These are phyloP conservation scores for Taphrina populina DNA, from an alignment of 1,139 yeast species.

Conservation along the genomic window DNA sequence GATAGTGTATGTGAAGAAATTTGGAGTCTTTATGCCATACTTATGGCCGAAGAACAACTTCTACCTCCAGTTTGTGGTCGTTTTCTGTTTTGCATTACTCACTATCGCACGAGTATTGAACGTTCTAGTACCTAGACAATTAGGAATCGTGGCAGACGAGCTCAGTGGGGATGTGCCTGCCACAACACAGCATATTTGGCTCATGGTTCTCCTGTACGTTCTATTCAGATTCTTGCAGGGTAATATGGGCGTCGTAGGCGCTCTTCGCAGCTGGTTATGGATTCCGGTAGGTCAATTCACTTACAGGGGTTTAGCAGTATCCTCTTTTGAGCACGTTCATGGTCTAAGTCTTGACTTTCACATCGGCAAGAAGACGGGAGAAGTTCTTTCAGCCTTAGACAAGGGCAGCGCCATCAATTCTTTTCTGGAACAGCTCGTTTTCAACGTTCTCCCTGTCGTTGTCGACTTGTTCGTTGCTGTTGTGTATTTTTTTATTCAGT, in stretches of 20 bases:
- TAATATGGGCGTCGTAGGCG: slow-evolving; percentile 78
- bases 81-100: slow-evolving; percentile 52
- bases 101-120: slow-evolving; percentile 37
- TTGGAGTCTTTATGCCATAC: slow-evolving; percentile 50
- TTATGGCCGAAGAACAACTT: slow-evolving; percentile 81
- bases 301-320: slow-evolving; percentile 82
- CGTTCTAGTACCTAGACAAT: slow-evolving; percentile 39
- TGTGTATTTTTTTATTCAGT: slow-evolving; percentile 88
- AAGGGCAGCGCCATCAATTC: slow-evolving; percentile 94
- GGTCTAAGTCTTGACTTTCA: slow-evolving; percentile 87
- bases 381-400: slow-evolving; percentile 89
- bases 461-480: slow-evolving; percentile 71
- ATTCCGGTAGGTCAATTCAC: slow-evolving; percentile 95
- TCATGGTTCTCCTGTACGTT: slow-evolving; percentile 87
- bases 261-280: slow-evolving; percentile 86
- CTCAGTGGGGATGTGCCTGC: slow-evolving; percentile 34
- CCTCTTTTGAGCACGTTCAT: slow-evolving; percentile 78
- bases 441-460: slow-evolving; percentile 81
- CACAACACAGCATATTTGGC: slow-evolving; percentile 56
- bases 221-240: slow-evolving; percentile 54
- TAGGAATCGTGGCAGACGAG: slow-evolving; percentile 38
- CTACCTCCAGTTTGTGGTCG: slow-evolving; percentile 91
- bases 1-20: slow-evolving; percentile 23
- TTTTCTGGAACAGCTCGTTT: slow-evolving; percentile 66
- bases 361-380: slow-evolving; percentile 87